Base-by-base conservation (phyloP, 2,329 filamentous ascomycete species). In the Aspergillus glaucus region DNA sequence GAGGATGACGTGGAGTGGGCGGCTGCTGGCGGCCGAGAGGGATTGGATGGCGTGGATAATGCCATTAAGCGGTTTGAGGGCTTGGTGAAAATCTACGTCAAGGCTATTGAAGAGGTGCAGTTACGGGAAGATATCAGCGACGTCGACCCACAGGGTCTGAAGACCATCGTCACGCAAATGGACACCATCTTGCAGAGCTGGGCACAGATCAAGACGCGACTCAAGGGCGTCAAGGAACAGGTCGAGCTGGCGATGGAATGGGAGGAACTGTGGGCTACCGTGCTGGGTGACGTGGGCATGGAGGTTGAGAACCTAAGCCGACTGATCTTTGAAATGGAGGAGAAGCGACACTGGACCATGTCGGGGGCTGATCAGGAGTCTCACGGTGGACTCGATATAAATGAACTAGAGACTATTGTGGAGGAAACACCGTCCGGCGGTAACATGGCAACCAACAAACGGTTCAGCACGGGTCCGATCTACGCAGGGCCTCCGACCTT, bases 171-270 rank as follows among this genome's bases (percentile, higher is more conserved):
- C 21, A 76, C 80, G 9, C 89, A 95, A 71, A 95, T 97, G 87
- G 92, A 97, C 61, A 77, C 78, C 17, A 93, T 95, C 50, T 75
- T 95, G 52, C 77, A 78, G 32, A 88, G 91, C 61, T 98, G 93
- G 93, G 78, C 82, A 41, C 83, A 84, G 56, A 92, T 96, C 60
- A 87, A 89, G 60, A 77, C 75, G 39, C 85, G 86, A 1, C 74
- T 98, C 45, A 86, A 86, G 54, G 84, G 73, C 22, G 86, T 95
- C 48, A 95, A 95, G 65, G 81, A 81, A 43, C 92, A 97, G 63
- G 92, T 98, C 15, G 93, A 97, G 68, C 84, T 95, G 50, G 93
- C 93, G 43, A 95, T 97, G 90, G 93, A 98, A 64, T 98, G 92
- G 92, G 91, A 96, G 67, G 91, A 97, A 70, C 77, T 98, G 32